Evolutionary conservation across 176 grass and related monocot genomes (phyloP), one percentile per base, ranked within the genome.

Genomic region (Musa troglodytarum): DNA sequence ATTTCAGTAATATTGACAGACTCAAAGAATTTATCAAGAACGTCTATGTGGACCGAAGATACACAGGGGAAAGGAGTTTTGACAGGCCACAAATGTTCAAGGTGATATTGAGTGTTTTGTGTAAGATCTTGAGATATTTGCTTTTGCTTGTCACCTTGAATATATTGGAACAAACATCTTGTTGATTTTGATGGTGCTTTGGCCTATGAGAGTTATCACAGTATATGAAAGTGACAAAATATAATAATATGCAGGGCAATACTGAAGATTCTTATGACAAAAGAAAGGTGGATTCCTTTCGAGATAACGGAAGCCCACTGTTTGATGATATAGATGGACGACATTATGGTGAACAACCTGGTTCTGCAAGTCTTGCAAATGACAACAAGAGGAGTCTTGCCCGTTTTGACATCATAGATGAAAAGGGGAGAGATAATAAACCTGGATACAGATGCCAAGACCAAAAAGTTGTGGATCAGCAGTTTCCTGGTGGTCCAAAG

Each of bases 1-100:
- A 28, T 86, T 58, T 65, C 74, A 91, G 88, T 71, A 74, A 87
- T 80, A 77, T 85, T 49, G 79, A 83, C 80, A 80, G 49, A 71
- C 79, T 87, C 52, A 85, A 82, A 78, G 83, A 80, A 74, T 91
- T 91, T 77, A 91, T 91, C 69, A 91, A 81, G 79, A 77, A 78
- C 74, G 71, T 91, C 57, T 91, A 91, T 78, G 82, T 87, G 23
- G 85, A 91, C n/a, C 62, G 26, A 52, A 91, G 85, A 78, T 91
- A 74, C 55, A 62, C 63, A 34, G 71, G 76, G 24, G 82, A 84
- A 73, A 82, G 72, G 80, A 87, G 56, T 72, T 79, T 54, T 65
- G 68, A 87, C 53, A 75, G 77, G 67, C 76, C 75, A 54, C 74
- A 77, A 84, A 75, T 52, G 64, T 54, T 50, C 53, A 92, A 88